A percentile compares a stretch with the other conserved stretches of the same genome.
phyloP scores from a whole-genome alignment of 805 yeast genomes.

The Ogataea degrootiae region DNA sequence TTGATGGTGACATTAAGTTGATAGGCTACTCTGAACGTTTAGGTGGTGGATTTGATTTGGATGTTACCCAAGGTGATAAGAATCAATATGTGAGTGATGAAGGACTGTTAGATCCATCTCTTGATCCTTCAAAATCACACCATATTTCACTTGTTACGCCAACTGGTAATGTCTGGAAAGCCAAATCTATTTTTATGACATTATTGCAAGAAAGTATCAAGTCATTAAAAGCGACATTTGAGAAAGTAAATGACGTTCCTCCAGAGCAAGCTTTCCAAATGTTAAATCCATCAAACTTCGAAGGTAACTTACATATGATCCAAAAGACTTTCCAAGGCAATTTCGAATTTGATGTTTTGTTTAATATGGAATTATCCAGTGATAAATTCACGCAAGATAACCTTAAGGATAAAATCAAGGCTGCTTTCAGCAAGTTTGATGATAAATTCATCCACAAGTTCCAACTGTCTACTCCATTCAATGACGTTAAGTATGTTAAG shows the following conservation, averaged over 20 bases:
- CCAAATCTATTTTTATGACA: constrained; percentile 68
- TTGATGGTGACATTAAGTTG: constrained; percentile 36
- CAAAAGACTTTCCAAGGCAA: constrained; percentile 73
- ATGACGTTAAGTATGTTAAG: constrained; percentile 33
- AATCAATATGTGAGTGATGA: constrained; percentile 37
- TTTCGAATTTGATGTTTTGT: constrained; percentile 71
- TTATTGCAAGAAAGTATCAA: constrained; percentile 67
- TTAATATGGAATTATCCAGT: constrained; percentile 40
- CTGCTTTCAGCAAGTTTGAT: constrained; percentile 38
- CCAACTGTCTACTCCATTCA: constrained; percentile 51
- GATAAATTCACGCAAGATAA: constrained; percentile 36
- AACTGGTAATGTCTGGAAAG: constrained; percentile 68
- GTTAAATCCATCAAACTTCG: constrained; percentile 53
- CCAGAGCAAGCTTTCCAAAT: constrained; percentile 49
- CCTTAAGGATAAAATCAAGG: constrained; percentile 32
- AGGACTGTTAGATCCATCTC: constrained; percentile 30
- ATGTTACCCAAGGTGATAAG: constrained; percentile 49
- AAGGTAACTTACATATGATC: constrained; percentile 74
- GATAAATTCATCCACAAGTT: constrained; percentile 48
- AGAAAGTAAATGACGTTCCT: constrained; percentile 30
- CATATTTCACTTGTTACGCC: constrained; percentile 71
- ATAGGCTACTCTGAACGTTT: constrained; percentile 58
- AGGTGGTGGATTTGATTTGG: constrained; percentile 55
- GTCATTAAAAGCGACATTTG: constrained; percentile 31
- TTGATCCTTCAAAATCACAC: constrained; percentile 58